Base-by-base conservation (phyloP, 371 early-diverging fungal genomes). In the Mucor ambiguus region DNA sequence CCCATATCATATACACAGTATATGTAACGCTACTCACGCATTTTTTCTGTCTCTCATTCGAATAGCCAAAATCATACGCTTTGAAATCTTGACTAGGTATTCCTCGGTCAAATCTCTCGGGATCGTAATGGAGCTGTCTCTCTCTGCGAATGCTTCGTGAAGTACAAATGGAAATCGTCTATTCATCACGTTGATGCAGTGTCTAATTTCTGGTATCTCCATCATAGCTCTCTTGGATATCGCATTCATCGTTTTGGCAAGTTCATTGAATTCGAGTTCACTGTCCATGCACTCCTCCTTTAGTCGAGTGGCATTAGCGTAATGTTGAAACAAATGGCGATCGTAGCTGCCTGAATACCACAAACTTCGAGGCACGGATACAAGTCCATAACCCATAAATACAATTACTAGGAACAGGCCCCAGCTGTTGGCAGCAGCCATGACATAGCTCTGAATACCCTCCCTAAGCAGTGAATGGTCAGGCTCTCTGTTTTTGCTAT, bases 351-450 rank as follows among this genome's bases (percentile, higher is more conserved):
- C 88, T 14, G 83, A 76, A 67, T 85, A 87, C 96, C 96, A 97
- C 43, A 96, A 75, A 59, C 83, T 78, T 41, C 97, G 84, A 32
- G 98, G 98, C 18, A 96, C 83, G 24, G 92, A 90, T 0, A 97
- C 95, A 54, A 96, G 80, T 4, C 98, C 98, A 77, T 95, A 92
- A 2, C 96, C 95, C 89, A 97, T 90, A 74, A 96, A 90, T 2
- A 93, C 76, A 55, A 95, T 90, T 11, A 92, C 90, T 20, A 96
- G 85, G 16, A 95, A 78, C 37, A 97, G 78, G 58, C 98, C 98
- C 92, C 94, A 96, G 63, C 93, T 94, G 75, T 97, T 96, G 32
- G 95, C 92, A 59, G 91, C 87, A 0, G 97, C 96, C 93, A 97
- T 97, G 22, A 94, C 85, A 61, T 93, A 89, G 11, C 89, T 91